Base-by-base conservation (phyloP, 108 stramenopile genomes). In the Thalassiosira profunda region DNA sequence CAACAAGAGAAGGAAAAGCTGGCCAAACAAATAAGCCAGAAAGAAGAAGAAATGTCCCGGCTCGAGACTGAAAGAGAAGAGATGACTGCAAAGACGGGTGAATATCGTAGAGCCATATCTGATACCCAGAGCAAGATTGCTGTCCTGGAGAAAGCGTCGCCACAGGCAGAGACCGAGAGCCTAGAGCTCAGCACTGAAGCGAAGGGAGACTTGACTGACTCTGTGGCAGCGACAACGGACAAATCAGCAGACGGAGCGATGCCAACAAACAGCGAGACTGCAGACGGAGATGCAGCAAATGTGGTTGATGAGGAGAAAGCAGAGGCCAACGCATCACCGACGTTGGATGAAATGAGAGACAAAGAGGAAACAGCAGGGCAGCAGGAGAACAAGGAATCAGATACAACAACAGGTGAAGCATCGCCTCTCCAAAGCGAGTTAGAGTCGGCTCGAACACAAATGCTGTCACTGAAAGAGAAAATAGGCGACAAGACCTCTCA, bases 11-110 rank as follows among this genome's bases (percentile, higher is more conserved):
- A 26, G 26, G 33, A 33, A 38, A 21, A n/a, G n/a, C n/a, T n/a
- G 17, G 36, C 7, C 34, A 43, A 42, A 40, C 28, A 58, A 58
- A 56, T 12, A 17, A 29, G 25, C 40, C 42, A 35, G 8, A 41
- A 25, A 9, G 9, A 12, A 7, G 18, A 40, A 53, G 44, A 58
- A 51, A 66, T 74, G 12, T 29, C 48, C 15, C 40, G 23, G 24
- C 58, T 74, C 3, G 48, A 49, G 18, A 25, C 40, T 52, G 64
- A 58, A 54, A 64, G 44, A 41, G 72, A 63, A 12, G 44, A 3
- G 5, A 35, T 73, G 42, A 26, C 3, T 14, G 10, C 33, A 1
- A 34, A 46, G 40, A 35, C 46, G 14, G 31, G 29, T 9, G 49
- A 40, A n/a, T n/a, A 58, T 38, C 9, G 52, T 42, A 36, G 18